Evolutionary conservation across 768 basidiomycete species (phyloP).

Genomic region (Leccinum subgranulosum): DNA sequence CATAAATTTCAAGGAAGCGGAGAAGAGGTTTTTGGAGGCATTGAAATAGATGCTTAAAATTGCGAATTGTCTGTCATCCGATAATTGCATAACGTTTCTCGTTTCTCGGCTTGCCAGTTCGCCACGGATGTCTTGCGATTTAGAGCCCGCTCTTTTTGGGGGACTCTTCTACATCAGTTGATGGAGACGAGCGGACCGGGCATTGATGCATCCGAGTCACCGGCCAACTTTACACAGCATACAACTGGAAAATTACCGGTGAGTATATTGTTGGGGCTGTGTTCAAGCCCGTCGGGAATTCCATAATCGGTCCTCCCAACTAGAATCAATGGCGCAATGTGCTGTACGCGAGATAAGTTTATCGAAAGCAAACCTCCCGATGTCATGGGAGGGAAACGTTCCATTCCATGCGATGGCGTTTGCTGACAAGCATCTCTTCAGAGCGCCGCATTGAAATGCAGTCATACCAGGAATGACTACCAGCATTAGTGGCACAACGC

Average conservation of each 20-base stretch:
- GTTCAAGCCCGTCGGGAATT: neutral
- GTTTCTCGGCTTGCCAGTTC: neutral
- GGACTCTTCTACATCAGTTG: neutral
- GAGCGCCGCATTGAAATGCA: neutral
- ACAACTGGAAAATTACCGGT: neutral
- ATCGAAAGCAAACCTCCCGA: neutral
- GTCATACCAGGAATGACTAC: neutral
- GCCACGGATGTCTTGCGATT: neutral
- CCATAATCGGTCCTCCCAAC: neutral
- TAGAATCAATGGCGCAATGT: neutral
- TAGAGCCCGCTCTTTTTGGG: neutral
- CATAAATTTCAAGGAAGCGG: slow-evolving; percentile 94
- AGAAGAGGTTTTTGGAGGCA: slow-evolving; percentile 48
- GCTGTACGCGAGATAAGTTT: neutral
- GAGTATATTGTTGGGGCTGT: neutral
- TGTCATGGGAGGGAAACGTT: neutral
- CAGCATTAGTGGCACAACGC: neutral
- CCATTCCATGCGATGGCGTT: neutral
- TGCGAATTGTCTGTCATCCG: neutral
- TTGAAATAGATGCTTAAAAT: slow-evolving; percentile 21
- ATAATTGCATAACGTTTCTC: slow-evolving; percentile 7
- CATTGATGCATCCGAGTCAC: neutral
- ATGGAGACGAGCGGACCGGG: neutral
- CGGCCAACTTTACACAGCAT: neutral
- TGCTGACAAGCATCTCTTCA: neutral